Base-by-base conservation (phyloP, 768 basidiomycete species). In the Suillus cothurnatus region DNA sequence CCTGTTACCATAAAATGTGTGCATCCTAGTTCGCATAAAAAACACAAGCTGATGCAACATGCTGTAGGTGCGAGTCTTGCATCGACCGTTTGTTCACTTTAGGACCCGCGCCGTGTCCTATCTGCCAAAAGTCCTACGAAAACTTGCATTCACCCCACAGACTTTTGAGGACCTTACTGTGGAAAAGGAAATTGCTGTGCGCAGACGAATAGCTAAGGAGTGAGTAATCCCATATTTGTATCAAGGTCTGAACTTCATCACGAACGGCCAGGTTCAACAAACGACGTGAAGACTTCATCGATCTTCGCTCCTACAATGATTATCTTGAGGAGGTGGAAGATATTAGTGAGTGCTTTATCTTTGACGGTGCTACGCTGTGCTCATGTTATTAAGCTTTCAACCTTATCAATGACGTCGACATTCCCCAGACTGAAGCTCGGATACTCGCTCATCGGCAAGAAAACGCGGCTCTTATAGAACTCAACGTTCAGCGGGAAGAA, bases 1-100 rank as follows among this genome's bases (percentile, higher is more conserved):
- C 94, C 19, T 99, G 97, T 76, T 99, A 97, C 78, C 97, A 99
- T 79, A 97, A 97, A 85, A 97, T 99, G 97, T 95, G 69, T 67
- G 82, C 77, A 39, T 55, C 64, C 60, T 36, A 28, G 38, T 31
- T 28, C 21, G 26, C 31, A 34, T 34, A 41, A 7, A 34, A 43
- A 38, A 23, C 31, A 34, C 39, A 60, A 23, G 60, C 69, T 77
- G 31, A 71, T 65, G 11, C 7, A 1, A 9, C 26, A 28, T n/a
- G 23, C 21, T n/a, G n/a, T 66, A 97, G 95, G 94, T 99, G 97
- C 80, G 97, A 99, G 81, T 94, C 94, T 1, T 99, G 97, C 76
- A 97, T 99, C 71, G 97, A 99, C 77, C 88, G 96, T 9, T 77
- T 98, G 47, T 99, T 97, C 78, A 97, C 95, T 1, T 86, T 98